Base-by-base conservation (phyloP, 2,329 filamentous ascomycete genomes). In the Calonectria pseudoturangicola region DNA sequence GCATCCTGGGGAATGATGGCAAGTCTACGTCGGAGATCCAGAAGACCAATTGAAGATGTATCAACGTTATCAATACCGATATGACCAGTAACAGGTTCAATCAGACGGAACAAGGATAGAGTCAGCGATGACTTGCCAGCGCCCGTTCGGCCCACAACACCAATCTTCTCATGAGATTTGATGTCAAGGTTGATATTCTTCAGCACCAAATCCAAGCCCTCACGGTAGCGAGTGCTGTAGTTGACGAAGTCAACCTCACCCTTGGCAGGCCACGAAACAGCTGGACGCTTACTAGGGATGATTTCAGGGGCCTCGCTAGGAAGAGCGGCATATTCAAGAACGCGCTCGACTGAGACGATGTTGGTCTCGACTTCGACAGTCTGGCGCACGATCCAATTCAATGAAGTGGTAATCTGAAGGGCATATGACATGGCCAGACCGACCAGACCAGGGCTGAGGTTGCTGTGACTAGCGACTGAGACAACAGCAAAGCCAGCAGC, bases 281-380 rank as follows among this genome's bases (percentile, higher is more conserved):
- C 92, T 48, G 97, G 96, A 62, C 96, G 90, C 82, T 94, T 93
- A 84, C 95, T 93, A 81, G 94, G 93, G 79, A 98, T 94, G 76
- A 98, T 95, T 83, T 99, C 97, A 9, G 96, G 95, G 64, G 97
- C 96, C 86, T 99, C 97, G 83, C 94, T 97, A 30, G 96, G 96
- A 75, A 99, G 89, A 64, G 91, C 90, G 71, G 96, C 95, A 85
- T 99, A 99, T 85, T 99, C 97, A 63, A 99, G 92, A 60, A 99
- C 96, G 81, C 97, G 94, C 89, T 99, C 97, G 45, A 99, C 97
- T 12, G 96, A 98, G 56, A 99, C 96, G 81, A 99, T 99, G 85
- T 99, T 99, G n/a, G 96, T 98, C 88, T 99, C 97, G n/a, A 99
- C 97, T 85, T 99, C 97, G 41, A 99, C 97, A 0, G 96, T 98